A percentile compares a stretch with the other conserved stretches of the same genome.
Conservation (phyloP, 495 filamentous ascomycete genomes). For the Talaromyces nanjingensis region DNA sequence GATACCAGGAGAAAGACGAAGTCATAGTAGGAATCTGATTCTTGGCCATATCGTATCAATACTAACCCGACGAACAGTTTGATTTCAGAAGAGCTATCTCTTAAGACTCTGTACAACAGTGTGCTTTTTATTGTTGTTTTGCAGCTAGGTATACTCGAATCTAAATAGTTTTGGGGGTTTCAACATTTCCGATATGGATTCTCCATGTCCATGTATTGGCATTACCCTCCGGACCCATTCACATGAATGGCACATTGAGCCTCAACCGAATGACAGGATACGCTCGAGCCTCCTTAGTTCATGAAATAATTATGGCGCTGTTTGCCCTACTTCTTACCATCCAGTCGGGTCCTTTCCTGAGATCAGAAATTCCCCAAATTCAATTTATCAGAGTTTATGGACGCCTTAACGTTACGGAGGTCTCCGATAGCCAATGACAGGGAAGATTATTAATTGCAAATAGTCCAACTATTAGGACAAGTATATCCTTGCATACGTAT, state of each 20-base stretch:
- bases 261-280: not conserved
- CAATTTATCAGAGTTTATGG: not conserved
- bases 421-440: not conserved
- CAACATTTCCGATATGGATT: not conserved
- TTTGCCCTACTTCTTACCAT: not conserved
- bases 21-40: not conserved
- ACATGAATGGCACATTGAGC: not conserved
- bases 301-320: not conserved
- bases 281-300: not conserved
- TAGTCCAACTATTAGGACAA: not conserved
- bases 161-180: not conserved
- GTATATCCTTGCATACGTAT: not conserved
- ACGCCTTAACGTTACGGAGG: not conserved
- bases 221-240: not conserved
- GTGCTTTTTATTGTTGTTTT: not conserved
- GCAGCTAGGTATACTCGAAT: not conserved
- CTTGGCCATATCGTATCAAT: not conserved
- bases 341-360: not conserved
- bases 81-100: not conserved
- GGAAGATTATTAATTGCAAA: not conserved
- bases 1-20: not conserved
- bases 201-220: not conserved
- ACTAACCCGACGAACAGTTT: not conserved
- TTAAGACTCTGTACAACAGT: not conserved
- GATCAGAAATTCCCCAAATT: not conserved